These are phyloP conservation scores for Penicillium sp. DNA, from an alignment of 2,329 filamentous ascomycete genomes.

Conservation along the genomic window DNA sequence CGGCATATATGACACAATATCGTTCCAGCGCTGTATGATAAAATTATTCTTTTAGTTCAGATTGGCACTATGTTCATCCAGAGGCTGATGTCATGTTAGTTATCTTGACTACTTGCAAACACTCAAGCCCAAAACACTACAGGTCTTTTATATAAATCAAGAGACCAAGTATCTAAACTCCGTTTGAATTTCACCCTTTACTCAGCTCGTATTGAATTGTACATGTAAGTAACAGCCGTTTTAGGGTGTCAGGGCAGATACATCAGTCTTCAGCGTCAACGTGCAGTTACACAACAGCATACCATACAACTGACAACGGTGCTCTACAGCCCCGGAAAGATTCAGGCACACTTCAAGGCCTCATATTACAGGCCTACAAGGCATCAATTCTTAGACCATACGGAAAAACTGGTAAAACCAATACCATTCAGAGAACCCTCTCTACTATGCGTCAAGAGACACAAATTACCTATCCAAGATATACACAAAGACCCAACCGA, in stretches of 20 bases:
- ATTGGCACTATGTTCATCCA: background rate
- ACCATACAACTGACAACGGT: background rate
- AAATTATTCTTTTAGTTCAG: background rate
- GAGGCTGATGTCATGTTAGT: background rate
- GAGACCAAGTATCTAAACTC: too few relatives aligned
- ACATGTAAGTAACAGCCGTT: background rate
- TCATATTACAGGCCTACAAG: background rate
- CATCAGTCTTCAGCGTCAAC: background rate
- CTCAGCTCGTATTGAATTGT: background rate
- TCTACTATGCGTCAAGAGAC: slow-evolving; percentile 1
- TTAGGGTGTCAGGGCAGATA: background rate
- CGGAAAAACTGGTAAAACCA: slow-evolving; percentile 13
- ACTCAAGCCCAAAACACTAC: background rate
- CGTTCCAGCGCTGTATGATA: background rate
- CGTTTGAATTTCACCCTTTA: background rate
- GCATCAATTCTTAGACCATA: background rate
- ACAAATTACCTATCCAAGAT: slow-evolving; percentile 11
- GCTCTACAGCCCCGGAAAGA: background rate
- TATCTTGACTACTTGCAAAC: background rate
- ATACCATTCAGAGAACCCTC: slow-evolving; percentile 13
- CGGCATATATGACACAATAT: background rate
- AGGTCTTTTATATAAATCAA: too few relatives aligned
- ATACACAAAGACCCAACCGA: slow-evolving; percentile 19
- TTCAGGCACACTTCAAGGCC: background rate
- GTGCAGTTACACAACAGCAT: background rate